phyloP scores from a whole-genome alignment of 169 alveolate genomes.

The Plasmodium inui region DNA sequence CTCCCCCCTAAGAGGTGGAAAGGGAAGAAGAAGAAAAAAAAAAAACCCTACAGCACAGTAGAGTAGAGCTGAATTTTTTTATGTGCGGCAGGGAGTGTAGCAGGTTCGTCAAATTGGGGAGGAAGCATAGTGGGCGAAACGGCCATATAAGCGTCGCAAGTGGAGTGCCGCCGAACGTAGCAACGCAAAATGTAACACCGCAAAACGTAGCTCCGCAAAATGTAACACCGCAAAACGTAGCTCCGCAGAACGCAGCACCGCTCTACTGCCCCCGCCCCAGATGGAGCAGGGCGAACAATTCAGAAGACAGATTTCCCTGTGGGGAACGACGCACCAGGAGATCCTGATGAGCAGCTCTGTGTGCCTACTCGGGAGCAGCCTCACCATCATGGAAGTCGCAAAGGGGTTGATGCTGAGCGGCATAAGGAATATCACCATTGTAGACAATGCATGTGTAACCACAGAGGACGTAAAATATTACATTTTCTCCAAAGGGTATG shows the following conservation, averaged over 20 bases:
- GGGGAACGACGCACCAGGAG: conserved; percentile 61
- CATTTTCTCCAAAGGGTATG: background rate
- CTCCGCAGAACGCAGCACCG: background rate
- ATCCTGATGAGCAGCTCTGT: conserved; percentile 32
- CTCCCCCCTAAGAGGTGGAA: background rate
- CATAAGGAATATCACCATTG: conserved; percentile 1
- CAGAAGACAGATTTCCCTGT: conserved; percentile 26
- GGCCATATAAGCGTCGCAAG: background rate
- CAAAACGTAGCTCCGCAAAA: no score
- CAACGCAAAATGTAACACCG: no score
- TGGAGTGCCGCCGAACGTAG: background rate
- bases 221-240: no score
- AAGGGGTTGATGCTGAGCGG: conserved; percentile 50
- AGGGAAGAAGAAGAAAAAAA: background rate
- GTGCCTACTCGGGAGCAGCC: conserved; percentile 24
- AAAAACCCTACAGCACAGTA: no score
- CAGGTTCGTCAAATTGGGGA: background rate
- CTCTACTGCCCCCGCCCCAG: background rate
- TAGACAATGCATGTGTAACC: conserved; percentile 18
- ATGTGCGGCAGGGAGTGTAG: background rate
- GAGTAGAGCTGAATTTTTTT: background rate
- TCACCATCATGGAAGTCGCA: conserved; percentile 22
- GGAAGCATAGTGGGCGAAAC: background rate
- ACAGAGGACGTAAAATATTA: conserved; percentile 7
- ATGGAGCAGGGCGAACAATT: conserved; percentile 30